These are phyloP conservation scores for Trypanosoma avium DNA, from an alignment of 208 protist genomes.

Conservation along the genomic window DNA sequence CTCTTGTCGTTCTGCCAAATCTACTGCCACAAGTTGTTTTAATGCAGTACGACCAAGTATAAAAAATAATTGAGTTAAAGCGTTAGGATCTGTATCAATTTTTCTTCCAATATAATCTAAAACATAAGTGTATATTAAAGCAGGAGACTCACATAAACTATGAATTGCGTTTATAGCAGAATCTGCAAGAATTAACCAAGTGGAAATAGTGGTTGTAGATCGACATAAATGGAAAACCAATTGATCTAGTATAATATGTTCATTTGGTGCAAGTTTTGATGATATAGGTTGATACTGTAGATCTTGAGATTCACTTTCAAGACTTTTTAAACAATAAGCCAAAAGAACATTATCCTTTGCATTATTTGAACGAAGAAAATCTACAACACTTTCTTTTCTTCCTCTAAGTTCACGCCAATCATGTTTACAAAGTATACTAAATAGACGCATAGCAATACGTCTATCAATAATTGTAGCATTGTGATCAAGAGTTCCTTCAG, in stretches of 20 bases:
- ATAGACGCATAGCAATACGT: conserved; percentile 85
- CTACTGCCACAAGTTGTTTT: conserved; percentile 86
- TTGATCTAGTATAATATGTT: conserved; percentile 62
- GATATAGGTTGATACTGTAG: conserved; percentile 71
- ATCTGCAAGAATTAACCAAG: conserved; percentile 80
- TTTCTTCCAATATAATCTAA: conserved; percentile 54
- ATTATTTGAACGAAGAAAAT: conserved; percentile 53
- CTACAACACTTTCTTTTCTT: conserved; percentile 70
- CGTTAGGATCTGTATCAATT: conserved; percentile 33
- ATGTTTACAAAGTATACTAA: conserved; percentile 79
- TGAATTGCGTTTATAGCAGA: conserved; percentile 71
- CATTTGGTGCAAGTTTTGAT: conserved; percentile 35
- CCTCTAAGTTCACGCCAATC: conserved; percentile 64
- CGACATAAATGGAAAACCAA: conserved; percentile 83
- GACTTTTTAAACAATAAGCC: conserved; percentile 71
- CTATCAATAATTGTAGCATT: conserved; percentile 55
- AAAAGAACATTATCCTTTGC: conserved; percentile 83
- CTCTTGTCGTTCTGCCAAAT: conserved; percentile 71
- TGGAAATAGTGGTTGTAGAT: conserved; percentile 60
- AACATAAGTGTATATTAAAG: conserved; percentile 75
- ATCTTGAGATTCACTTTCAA: conserved; percentile 71
- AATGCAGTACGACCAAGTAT: conserved; percentile 74
- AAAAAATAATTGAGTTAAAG: conserved; percentile 73
- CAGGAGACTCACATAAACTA: conserved; percentile 73
- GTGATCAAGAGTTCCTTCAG: conserved; percentile 68